Percentiles rank a stretch among this genome's conserved stretches.
Evolutionary conservation across 352 stramenopile species (phyloP).

Genomic region (Globisporangium solare): DNA sequence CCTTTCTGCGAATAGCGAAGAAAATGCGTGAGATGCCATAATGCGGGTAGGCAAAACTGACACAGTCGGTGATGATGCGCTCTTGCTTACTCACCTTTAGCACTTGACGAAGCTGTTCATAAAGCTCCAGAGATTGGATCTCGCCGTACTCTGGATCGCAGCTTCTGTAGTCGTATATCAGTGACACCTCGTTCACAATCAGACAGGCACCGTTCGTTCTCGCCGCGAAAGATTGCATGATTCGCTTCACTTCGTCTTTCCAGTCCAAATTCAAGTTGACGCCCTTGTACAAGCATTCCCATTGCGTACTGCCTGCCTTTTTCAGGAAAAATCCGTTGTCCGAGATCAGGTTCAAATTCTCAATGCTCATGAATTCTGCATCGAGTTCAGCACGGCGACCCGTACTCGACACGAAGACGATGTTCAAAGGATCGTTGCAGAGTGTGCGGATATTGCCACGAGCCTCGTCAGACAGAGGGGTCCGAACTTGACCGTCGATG

Average conservation of each 20-base stretch:
- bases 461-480: slow-evolving; percentile 51
- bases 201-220: slow-evolving; percentile 98
- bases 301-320: slow-evolving; percentile 25
- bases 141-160: slow-evolving; percentile 98
- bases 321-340: slow-evolving; percentile 71
- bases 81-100: slow-evolving; percentile 55
- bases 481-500: slow-evolving; percentile 67
- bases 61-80: neutral
- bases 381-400: slow-evolving; percentile 51
- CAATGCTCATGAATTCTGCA: slow-evolving; percentile 45
- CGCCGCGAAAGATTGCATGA: slow-evolving; percentile 97
- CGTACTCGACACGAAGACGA: slow-evolving; percentile 71
- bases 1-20: slow-evolving; percentile 32
- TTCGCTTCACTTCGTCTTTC: slow-evolving; percentile 90
- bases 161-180: slow-evolving; percentile 98
- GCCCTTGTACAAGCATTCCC: slow-evolving; percentile 62
- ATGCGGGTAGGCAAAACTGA: neutral
- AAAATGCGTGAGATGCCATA: neutral
- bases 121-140: slow-evolving; percentile 92
- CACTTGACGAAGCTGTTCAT: slow-evolving; percentile 93
- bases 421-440: slow-evolving; percentile 48
- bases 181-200: slow-evolving; percentile 94
- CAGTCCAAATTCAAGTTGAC: slow-evolving; percentile 80
- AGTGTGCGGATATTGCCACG: slow-evolving; percentile 50
- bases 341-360: slow-evolving; percentile 50